Conservation (phyloP, 768 basidiomycete species). For the Hygrophorus pudorinus region DNA sequence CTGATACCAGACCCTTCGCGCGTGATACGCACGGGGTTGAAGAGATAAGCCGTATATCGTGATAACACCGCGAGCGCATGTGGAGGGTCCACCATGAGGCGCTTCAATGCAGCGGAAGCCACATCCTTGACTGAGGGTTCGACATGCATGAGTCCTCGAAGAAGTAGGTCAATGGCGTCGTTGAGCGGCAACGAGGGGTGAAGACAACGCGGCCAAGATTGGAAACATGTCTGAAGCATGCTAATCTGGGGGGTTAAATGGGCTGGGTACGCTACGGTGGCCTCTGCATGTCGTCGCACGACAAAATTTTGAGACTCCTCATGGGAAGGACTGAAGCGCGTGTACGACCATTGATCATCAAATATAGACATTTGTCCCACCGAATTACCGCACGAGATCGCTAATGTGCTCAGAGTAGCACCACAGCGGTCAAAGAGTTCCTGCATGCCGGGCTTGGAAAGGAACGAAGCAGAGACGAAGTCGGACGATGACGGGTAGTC, state of each 20-base stretch:
- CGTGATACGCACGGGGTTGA: slow-evolving; percentile 53
- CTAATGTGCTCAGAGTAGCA: slow-evolving; percentile 45
- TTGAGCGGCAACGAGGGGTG: slow-evolving; percentile 42
- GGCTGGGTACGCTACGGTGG: slow-evolving; percentile 56
- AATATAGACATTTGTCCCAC: slow-evolving; percentile 75
- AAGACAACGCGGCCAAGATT: slow-evolving; percentile 77
- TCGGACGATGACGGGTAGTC: slow-evolving; percentile 69
- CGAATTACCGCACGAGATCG: slow-evolving; percentile 46
- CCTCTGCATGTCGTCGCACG: slow-evolving; percentile 60
- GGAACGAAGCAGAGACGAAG: slow-evolving; percentile 41
- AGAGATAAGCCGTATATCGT: slow-evolving; percentile 62
- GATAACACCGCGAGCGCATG: slow-evolving; percentile 51
- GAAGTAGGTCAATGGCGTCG: slow-evolving; percentile 67
- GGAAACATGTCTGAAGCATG: slow-evolving; percentile 68
- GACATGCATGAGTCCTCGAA: slow-evolving; percentile 77
- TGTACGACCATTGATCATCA: slow-evolving; percentile 73
- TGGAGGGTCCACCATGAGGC: slow-evolving; percentile 55
- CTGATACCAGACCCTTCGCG: slow-evolving; percentile 55
- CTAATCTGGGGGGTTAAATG: slow-evolving; percentile 52
- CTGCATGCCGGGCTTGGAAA: slow-evolving; percentile 57
- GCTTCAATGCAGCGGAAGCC: slow-evolving; percentile 56
- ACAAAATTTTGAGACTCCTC: slow-evolving; percentile 64
- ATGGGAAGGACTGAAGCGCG: slow-evolving; percentile 46
- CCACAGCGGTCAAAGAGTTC: slow-evolving; percentile 64
- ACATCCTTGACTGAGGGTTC: slow-evolving; percentile 67